phyloP scores from a whole-genome alignment of 148 eudicot genomes.

The Rhododendron simsii region DNA sequence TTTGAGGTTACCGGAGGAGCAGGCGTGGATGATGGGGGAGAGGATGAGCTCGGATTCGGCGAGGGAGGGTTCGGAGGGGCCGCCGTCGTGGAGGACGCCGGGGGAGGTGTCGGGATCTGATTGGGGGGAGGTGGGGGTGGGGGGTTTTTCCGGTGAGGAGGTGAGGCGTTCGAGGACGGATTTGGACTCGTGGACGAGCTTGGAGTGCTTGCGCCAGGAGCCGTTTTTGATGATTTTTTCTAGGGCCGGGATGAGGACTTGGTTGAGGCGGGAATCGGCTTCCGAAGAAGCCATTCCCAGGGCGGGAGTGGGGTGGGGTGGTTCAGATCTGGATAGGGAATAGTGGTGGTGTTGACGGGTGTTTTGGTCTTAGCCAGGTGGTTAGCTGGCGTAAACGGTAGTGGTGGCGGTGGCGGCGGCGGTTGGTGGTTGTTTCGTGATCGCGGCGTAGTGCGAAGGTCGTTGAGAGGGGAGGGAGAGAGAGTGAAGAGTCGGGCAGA shows the following conservation, averaged over 20 bases:
- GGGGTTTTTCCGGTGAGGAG: conserved; percentile 19
- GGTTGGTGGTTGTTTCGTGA: background rate
- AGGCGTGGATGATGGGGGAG: conserved; percentile 56
- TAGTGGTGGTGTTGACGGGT: background rate
- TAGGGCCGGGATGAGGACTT: conserved; percentile 55
- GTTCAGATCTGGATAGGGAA: conserved; percentile 2
- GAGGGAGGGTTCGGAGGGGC: conserved; percentile 40
- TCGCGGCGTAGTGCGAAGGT: background rate
- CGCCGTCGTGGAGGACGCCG: conserved; percentile 23
- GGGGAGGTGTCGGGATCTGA: conserved; percentile 27
- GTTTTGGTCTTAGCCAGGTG: background rate
- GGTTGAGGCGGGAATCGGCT: conserved; percentile 81
- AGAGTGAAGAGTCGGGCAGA: background rate
- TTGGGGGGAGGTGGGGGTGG: conserved; percentile 23
- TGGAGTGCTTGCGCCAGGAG: conserved; percentile 92
- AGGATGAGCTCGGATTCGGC: conserved; percentile 69
- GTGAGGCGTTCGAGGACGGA: conserved; percentile 55
- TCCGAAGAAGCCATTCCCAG: conserved; percentile 91
- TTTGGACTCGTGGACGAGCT: conserved; percentile 68
- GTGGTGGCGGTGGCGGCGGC: background rate
- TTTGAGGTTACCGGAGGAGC: conserved; percentile 48
- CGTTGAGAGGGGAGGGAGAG: background rate
- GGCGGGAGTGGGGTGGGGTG: background rate
- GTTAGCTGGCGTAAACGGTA: background rate
- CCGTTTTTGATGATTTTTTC: conserved; percentile 75